Percentiles rank a stretch among this genome's conserved stretches.
Conservation (phyloP, 2,329 filamentous ascomycete species). For the Fusarium metavorans region DNA sequence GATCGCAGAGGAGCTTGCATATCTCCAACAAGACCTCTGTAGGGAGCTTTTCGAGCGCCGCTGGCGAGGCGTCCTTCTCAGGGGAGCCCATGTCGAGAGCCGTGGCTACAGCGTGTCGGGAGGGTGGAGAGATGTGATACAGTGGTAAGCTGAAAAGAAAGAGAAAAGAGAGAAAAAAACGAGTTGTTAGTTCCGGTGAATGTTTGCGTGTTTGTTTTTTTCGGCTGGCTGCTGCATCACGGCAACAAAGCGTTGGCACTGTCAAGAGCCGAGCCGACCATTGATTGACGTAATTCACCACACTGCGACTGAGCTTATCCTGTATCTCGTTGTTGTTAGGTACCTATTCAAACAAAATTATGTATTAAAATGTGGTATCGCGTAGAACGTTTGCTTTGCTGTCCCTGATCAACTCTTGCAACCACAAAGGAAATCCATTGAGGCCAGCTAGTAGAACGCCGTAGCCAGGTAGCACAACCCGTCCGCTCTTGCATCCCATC, state of each 20-base stretch:
- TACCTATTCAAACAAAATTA: too few relatives aligned
- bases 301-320: too few relatives aligned
- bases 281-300: neutral
- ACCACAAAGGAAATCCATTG: conserved; percentile 27
- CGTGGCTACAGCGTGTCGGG: neutral
- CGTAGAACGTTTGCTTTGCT: neutral
- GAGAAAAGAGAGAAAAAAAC: too few relatives aligned
- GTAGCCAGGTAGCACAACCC: conserved; percentile 54
- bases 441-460: conserved; percentile 9
- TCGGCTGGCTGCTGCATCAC: neutral
- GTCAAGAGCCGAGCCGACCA: neutral
- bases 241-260: neutral
- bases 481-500: conserved; percentile 53
- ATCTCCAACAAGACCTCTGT: neutral
- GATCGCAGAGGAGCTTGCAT: neutral
- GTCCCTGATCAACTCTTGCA: conserved; percentile 32
- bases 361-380: conserved; percentile 3
- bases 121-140: neutral
- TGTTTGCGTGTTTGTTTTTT: neutral
- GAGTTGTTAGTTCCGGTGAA: neutral
- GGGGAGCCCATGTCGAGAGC: neutral
- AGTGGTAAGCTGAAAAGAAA: too few relatives aligned
- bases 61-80: neutral
- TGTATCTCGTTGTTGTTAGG: too few relatives aligned
- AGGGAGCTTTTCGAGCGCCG: neutral